Evolutionary conservation across 495 filamentous ascomycete species (phyloP).

Genomic region (Rostrohypoxylon terebratum): DNA sequence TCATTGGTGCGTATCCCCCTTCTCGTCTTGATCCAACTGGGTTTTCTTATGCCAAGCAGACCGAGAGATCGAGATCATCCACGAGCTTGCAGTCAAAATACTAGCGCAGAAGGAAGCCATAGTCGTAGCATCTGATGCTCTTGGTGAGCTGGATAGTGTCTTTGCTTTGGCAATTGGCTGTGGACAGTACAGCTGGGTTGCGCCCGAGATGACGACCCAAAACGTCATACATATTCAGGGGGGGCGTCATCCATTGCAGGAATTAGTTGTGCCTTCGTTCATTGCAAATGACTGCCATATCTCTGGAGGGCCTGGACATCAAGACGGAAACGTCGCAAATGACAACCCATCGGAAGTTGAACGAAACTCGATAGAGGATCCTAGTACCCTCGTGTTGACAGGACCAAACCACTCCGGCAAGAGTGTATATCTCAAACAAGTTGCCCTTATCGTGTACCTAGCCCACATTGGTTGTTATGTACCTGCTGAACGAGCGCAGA

Average conservation of each 20-base stretch:
- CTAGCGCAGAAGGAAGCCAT: conserved; percentile 77
- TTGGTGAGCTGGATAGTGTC: conserved; percentile 90
- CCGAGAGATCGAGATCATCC: conserved; percentile 89
- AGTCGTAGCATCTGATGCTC: conserved; percentile 74
- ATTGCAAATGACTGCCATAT: conserved; percentile 84
- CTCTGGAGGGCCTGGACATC: conserved; percentile 66
- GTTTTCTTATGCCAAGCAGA: conserved; percentile 65
- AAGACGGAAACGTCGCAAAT: conserved; percentile 24
- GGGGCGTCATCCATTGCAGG: conserved; percentile 92
- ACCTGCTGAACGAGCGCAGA: conserved; percentile 78
- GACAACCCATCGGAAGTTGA: conserved; percentile 22
- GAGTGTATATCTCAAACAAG: conserved; percentile 94
- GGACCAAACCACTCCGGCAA: conserved; percentile 98
- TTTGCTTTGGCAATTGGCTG: conserved; percentile 85
- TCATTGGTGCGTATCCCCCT: conserved; percentile 72
- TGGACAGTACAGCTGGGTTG: conserved; percentile 74
- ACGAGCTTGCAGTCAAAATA: conserved; percentile 78
- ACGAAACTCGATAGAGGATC: conserved; percentile 46
- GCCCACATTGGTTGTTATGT: conserved; percentile 95
- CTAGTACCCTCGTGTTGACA: conserved; percentile 86
- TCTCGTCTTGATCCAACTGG: background rate
- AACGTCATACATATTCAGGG: conserved; percentile 82
- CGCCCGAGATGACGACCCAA: conserved; percentile 74
- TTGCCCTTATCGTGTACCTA: conserved; percentile 92
- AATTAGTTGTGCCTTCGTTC: conserved; percentile 85